A percentile compares a stretch with the other conserved stretches of the same genome.
phyloP scores from a whole-genome alignment of 2,329 filamentous ascomycete species.

The Coniochaeta sp. region DNA sequence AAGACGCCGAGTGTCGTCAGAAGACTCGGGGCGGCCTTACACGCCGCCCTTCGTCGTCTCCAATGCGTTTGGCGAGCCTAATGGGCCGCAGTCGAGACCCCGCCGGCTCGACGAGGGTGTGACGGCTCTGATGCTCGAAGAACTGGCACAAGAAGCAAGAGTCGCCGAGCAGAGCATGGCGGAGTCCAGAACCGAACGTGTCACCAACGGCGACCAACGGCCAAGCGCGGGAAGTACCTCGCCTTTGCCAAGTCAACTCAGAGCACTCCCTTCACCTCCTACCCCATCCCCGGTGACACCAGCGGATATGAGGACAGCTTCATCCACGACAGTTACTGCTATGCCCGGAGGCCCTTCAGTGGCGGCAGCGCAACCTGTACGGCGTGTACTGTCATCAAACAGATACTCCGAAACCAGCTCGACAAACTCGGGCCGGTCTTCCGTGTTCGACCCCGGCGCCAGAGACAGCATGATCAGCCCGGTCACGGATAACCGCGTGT shows the following conservation, averaged over 20 bases:
- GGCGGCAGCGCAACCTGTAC: background rate
- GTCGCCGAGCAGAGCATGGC: background rate
- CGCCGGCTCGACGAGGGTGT: background rate
- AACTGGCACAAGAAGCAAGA: background rate
- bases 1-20: background rate
- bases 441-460: background rate
- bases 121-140: background rate
- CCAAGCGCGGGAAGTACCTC: background rate
- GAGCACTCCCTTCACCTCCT: background rate
- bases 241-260: background rate
- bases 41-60: background rate
- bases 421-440: background rate
- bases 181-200: background rate
- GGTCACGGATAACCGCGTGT: background rate
- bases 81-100: background rate
- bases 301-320: background rate
- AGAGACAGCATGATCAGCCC: constrained; percentile 1
- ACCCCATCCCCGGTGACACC: background rate
- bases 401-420: constrained; percentile 1
- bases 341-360: background rate
- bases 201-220: background rate
- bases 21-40: background rate
- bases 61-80: constrained; percentile 1
- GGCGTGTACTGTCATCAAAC: background rate
- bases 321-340: background rate